These are phyloP conservation scores for Cornus suecica DNA, from an alignment of 148 eudicot species.

Conservation along the genomic window DNA sequence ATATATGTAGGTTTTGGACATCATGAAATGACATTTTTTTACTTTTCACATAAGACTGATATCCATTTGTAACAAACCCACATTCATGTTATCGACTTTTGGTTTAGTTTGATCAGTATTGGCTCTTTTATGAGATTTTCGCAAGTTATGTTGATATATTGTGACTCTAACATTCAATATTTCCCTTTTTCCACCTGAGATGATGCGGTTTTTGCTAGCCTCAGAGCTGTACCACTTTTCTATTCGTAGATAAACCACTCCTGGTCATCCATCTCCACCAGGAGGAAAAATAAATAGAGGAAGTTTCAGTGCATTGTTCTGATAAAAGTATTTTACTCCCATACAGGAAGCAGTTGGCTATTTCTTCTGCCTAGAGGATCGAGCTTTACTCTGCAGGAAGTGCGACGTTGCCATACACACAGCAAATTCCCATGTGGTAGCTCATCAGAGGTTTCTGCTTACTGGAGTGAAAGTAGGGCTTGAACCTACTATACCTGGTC, in stretches of 20 bases:
- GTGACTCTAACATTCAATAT: neutral
- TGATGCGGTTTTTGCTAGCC: neutral
- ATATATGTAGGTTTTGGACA: too few species aligned
- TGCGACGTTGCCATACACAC: constrained; percentile 90
- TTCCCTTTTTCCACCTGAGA: neutral
- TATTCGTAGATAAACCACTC: neutral
- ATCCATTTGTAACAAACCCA: too few species aligned
- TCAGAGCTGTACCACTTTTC: neutral
- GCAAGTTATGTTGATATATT: neutral
- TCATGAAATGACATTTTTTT: too few species aligned
- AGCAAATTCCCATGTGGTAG: constrained; percentile 59
- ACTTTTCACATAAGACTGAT: too few species aligned
- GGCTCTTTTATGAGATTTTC: neutral
- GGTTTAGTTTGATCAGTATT: neutral
- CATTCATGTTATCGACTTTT: too few species aligned
- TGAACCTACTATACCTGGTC: constrained; percentile 37
- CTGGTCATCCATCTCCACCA: neutral
- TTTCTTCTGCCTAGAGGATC: constrained; percentile 92
- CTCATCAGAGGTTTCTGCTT: constrained; percentile 82
- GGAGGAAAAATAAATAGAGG: too few species aligned
- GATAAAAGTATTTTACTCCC: neutral
- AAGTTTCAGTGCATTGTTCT: neutral
- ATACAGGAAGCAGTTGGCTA: constrained; percentile 86
- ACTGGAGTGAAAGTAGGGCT: constrained; percentile 91
- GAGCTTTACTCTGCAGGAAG: constrained; percentile 86